These are phyloP conservation scores for Venturia nashicola DNA, from an alignment of 2,329 filamentous ascomycete genomes.

Conservation along the genomic window DNA sequence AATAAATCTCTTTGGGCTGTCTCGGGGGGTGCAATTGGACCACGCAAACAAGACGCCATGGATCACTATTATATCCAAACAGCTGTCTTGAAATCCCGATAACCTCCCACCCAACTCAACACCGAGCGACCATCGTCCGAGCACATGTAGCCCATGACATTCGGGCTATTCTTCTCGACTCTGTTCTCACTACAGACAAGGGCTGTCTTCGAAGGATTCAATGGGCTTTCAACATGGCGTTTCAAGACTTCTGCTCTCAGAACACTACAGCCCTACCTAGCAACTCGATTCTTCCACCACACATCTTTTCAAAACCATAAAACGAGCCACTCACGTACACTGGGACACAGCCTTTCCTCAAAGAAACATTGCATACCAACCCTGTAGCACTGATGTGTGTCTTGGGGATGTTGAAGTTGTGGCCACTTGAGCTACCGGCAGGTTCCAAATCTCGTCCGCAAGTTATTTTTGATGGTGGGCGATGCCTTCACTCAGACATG, in stretches of 20 bases:
- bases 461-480: no score
- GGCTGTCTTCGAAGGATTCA: neutral
- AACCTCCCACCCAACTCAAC: neutral
- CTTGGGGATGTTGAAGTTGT: no score
- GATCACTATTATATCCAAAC: neutral
- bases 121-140: neutral
- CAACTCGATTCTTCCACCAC: neutral
- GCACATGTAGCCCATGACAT: neutral
- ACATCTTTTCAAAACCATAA: neutral
- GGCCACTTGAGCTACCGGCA: no score
- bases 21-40: neutral
- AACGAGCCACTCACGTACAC: no score
- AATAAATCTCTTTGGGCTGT: neutral
- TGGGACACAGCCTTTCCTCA: no score
- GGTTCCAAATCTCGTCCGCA: no score
- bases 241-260: neutral
- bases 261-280: neutral
- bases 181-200: no score
- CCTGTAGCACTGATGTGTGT: no score
- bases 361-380: no score
- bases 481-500: no score
- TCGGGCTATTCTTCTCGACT: no score
- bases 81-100: neutral
- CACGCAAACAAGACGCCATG: neutral
- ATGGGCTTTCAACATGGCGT: neutral